phyloP scores from a whole-genome alignment of 2,329 filamentous ascomycete genomes.

The Diaporthe sp. region DNA sequence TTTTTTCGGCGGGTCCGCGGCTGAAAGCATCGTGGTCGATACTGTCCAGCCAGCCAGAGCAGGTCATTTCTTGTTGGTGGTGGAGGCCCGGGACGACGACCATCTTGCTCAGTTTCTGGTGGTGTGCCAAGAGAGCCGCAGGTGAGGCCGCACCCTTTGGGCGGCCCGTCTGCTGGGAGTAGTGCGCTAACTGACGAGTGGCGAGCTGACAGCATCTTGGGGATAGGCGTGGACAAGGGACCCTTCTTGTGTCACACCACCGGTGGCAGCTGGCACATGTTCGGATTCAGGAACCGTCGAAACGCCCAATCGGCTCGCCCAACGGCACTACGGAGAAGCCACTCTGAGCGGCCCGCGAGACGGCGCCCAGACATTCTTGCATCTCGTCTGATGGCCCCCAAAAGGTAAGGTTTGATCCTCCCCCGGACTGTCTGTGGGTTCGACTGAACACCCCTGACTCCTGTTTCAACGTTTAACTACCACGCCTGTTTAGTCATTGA shows the following conservation, averaged over 20 bases:
- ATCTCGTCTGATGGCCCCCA: conserved; percentile 17
- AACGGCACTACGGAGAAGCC: conserved; percentile 7
- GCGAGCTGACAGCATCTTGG: not conserved
- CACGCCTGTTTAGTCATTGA: conserved; percentile 16
- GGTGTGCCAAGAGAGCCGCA: conserved; percentile 28
- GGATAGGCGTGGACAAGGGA: not conserved
- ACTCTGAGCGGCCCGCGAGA: conserved; percentile 27
- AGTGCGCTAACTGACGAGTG: not conserved
- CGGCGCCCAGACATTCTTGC: conserved; percentile 15
- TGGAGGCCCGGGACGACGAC: not conserved
- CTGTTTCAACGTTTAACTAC: conserved; percentile 20
- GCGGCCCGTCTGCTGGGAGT: conserved; percentile 1
- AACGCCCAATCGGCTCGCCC: conserved; percentile 15
- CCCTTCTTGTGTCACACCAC: conserved; percentile 5
- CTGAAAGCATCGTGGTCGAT: not conserved
- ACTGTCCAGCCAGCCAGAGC: not conserved
- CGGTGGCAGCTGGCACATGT: conserved; percentile 19
- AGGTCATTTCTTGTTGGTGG: not conserved
- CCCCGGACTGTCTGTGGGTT: conserved; percentile 18
- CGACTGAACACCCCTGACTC: conserved; percentile 24
- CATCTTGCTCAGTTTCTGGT: conserved; percentile 14
- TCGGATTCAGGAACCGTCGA: conserved; percentile 12
- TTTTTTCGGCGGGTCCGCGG: not conserved
- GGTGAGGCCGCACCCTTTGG: not conserved
- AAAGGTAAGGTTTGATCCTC: conserved; percentile 16